phyloP scores from a whole-genome alignment of 2,329 filamentous ascomycete species.

The Fusarium sulawesiense region DNA sequence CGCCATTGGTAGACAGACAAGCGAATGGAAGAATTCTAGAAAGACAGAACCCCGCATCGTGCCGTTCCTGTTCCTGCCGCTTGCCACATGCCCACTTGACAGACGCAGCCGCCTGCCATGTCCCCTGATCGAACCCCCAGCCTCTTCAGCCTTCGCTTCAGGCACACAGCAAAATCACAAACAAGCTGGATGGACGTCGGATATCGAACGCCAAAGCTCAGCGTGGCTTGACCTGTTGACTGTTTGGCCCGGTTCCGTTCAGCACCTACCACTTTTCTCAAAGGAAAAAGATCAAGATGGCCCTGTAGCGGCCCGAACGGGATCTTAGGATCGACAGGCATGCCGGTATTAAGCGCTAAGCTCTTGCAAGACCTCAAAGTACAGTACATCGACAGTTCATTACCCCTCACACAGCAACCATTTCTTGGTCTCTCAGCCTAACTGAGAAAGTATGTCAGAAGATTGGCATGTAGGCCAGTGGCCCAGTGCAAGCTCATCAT shows the following conservation, averaged over 20 bases:
- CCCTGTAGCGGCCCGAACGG: conserved; percentile 42
- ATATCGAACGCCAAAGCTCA: neutral
- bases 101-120: conserved; percentile 20
- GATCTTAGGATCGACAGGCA: conserved; percentile 44
- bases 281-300: conserved; percentile 14
- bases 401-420: neutral
- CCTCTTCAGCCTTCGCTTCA: conserved; percentile 3
- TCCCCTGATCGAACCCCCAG: conserved; percentile 13
- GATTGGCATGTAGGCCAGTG: neutral
- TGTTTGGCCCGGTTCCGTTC: neutral
- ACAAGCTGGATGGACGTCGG: neutral
- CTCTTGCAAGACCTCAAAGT: conserved; percentile 8
- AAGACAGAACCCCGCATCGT: conserved; percentile 42
- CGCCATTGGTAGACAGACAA: conserved; percentile 29
- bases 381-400: neutral
- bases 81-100: conserved; percentile 27
- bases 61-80: conserved; percentile 39
- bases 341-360: conserved; percentile 40
- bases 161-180: neutral
- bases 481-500: neutral
- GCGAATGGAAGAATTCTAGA: conserved; percentile 45
- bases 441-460: neutral
- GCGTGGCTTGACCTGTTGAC: conserved; percentile 2
- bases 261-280: neutral
- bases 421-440: neutral